Conservation (phyloP, 2,329 filamentous ascomycete genomes). For the Claviceps africana region DNA sequence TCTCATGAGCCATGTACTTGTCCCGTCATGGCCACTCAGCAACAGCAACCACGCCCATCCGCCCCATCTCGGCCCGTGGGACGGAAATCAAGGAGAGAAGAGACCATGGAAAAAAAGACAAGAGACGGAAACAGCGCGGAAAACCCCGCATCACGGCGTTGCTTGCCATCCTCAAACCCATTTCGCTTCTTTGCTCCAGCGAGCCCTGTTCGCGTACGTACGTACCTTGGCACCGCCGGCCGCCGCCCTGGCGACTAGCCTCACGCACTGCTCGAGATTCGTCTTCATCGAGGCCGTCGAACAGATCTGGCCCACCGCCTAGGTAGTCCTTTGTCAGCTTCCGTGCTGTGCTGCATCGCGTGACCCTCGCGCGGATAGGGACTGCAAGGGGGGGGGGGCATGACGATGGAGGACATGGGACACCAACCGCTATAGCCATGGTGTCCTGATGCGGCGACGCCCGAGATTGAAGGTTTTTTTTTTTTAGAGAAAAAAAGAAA, state of each 20-base stretch:
- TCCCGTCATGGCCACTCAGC: neutral
- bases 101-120: neutral
- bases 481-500: neutral
- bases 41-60: neutral
- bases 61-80: neutral
- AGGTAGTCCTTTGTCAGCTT: neutral
- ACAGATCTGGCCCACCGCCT: constrained; percentile 80
- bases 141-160: too few relatives aligned
- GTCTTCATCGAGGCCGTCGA: constrained; percentile 64
- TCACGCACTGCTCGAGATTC: constrained; percentile 68
- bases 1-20: neutral
- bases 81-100: too few relatives aligned
- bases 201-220: neutral
- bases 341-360: neutral
- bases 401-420: neutral
- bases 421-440: neutral
- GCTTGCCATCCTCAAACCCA: too few relatives aligned
- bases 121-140: too few relatives aligned
- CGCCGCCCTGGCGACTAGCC: constrained; percentile 58
- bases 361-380: neutral
- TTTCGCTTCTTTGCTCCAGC: neutral
- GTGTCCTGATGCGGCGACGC: neutral
- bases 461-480: neutral
- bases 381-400: too few relatives aligned
- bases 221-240: constrained; percentile 62